Base-by-base conservation (phyloP, 768 basidiomycete genomes). In the Auricularia sp. region DNA sequence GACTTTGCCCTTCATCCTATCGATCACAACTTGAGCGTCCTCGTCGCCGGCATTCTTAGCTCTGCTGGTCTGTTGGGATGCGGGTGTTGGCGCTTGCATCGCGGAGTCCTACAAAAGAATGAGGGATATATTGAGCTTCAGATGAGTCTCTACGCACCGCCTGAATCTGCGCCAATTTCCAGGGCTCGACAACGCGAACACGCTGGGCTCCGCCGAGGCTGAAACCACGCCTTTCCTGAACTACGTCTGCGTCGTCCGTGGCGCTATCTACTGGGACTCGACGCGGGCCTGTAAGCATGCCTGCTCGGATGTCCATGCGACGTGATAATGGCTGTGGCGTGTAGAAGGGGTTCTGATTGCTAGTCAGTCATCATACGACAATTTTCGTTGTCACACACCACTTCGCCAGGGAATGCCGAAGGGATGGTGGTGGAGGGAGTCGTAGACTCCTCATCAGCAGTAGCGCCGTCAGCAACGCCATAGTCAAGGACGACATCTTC, bases 221-320 rank as follows among this genome's bases (percentile, higher is more conserved):
- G 58, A 62, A 6, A 69, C 66, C 39, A 66, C 59, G 1, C 82
- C 80, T 2, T 84, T 75, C 14, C 83, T 77, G 43, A 86, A 78
- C 63, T 86, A 85, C 54, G 74, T 76, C 10, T 86, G 81, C 62
- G 76, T 79, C 87, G 84, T 86, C 14, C 81, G 77, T 51, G 80
- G 76, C 36, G 39, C 39, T 42, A 1, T 82, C 79, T 2, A 83
- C 69, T 10, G 80, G 71, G 7, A 84, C 77, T 12, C 83, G 75
- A 42, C 78, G 77, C 1, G 83, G 77, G 43, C 80, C 81, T 1
- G 76, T 76, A 16, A 63, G 62, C n/a, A 68, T 63, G 2, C 66
- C 66, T 56, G 63, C 66, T 0, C 77, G 78, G 11, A 80, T 83
- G 29, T 83, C 71, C 0, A 84, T 84, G 65, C 78, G 67, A 6